Evolutionary conservation across 441 rosid species (phyloP).

Genomic region (Arabidopsis hybrid): DNA sequence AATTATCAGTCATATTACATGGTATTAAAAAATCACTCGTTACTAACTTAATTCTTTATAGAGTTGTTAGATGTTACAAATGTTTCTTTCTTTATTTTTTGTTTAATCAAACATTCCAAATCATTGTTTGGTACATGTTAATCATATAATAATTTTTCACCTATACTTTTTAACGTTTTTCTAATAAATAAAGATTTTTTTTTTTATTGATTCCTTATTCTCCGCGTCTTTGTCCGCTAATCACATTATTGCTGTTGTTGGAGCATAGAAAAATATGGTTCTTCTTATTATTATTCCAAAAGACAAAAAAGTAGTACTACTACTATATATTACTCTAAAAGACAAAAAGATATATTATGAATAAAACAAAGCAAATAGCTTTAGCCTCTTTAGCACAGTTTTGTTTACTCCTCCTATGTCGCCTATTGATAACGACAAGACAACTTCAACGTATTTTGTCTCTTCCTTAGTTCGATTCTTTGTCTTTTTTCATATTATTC

Average conservation of each 20-base stretch:
- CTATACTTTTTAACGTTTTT: not conserved
- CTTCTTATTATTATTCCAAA: slow-evolving; percentile 29
- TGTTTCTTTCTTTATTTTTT: not conserved
- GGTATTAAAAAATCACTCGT: slow-evolving; percentile 1
- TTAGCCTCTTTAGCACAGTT: slow-evolving; percentile 35
- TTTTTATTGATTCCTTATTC: slow-evolving; percentile 47
- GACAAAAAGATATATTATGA: not conserved
- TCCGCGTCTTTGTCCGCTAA: slow-evolving; percentile 64
- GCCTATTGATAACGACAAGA: slow-evolving; percentile 40
- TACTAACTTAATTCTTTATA: not conserved
- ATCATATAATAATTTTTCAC: slow-evolving; percentile 14
- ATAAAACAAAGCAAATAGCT: slow-evolving; percentile 23
- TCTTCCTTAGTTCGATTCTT: slow-evolving; percentile 27
- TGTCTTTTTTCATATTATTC: slow-evolving; percentile 32
- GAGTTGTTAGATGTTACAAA: not conserved
- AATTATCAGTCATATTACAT: too few relatives aligned
- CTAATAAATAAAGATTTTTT: not conserved
- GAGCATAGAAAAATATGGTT: not conserved
- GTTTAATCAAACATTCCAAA: slow-evolving; percentile 8
- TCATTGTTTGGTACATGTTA: slow-evolving; percentile 22
- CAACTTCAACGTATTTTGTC: slow-evolving; percentile 35
- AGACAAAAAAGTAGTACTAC: slow-evolving; percentile 17
- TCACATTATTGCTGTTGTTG: slow-evolving; percentile 43
- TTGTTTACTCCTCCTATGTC: slow-evolving; percentile 39
- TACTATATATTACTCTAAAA: slow-evolving; percentile 12